Evolutionary conservation across 208 protist genomes (phyloP), one percentile per base, ranked within the genome.

Genomic region (Trypanosoma melophagium): DNA sequence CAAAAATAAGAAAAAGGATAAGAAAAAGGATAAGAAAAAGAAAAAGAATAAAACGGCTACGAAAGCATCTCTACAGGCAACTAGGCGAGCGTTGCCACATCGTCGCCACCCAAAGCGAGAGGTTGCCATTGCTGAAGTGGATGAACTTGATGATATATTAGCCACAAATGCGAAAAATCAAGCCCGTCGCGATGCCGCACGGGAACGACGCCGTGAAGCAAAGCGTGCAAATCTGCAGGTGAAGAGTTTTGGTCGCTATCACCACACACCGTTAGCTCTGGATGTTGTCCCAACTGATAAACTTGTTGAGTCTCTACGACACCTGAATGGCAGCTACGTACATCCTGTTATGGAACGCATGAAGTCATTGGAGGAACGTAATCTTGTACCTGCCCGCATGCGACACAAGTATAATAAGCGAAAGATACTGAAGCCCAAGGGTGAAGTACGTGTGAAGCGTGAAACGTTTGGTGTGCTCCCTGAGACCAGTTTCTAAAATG

Each of bases 341-440:
- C 87, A 96, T 68, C 86, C 87, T 1, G 80, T 72, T 5, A 58
- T 90, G 56, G 90, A 96, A 13, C 83, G 90, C 47, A 93, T 96
- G 84, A 96, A 96, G 72, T 96, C 90, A 12, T 66, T 96, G 14
- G 90, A 96, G 79, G 90, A 96, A 76, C 87, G 90, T 66, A 96
- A 96, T 69, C 74, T 96, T 38, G 76, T 96, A 40, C 90, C 87
- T 0, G 87, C 90, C 1, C 85, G 90, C 57, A 92, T 93, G 90
- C 83, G 82, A 28, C 90, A 94, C 65, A 85, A 69, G 50, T 96
- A 89, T 77, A 93, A 96, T 76, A 93, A 94, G 73, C 78, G 86
- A 45, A 92, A 89, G 81, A 77, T 92, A 19, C 79, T 96, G 58
- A 96, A 94, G 68, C 87, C 90, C 21, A 94, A 92, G 83, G 87